Base-by-base conservation (phyloP, 2,329 filamentous ascomycete genomes). In the Elsinoe arachidis region DNA sequence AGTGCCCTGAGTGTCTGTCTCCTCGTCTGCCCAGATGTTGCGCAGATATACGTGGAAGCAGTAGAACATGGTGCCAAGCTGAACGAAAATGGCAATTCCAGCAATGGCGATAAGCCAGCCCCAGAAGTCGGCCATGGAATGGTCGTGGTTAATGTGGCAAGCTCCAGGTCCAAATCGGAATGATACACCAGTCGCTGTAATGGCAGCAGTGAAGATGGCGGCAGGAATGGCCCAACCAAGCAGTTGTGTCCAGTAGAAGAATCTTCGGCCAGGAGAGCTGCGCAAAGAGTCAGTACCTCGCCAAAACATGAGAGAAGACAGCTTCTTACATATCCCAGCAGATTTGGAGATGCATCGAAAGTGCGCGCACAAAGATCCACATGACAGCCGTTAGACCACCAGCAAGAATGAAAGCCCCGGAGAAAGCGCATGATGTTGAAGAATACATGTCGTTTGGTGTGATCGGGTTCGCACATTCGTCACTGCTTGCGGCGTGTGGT, bases 261-360 rank as follows among this genome's bases (percentile, higher is more conserved):
- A 97, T 65, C 81, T 87, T 44, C 84, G 82, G 38, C 93, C 93
- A 3, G 95, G 88, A 6, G 92, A 84, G 34, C 53, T 55, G 15
- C 17, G 19, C 15, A 23, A 19, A 38, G 14, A 23, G 51, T 51
- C 26, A 54, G 34, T 17, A 26, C 14, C 3, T 9, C 5, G 14
- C 6, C 12, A 5, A 5, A 5, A 47, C 6, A 26, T 33, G 47
- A 10, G 17, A 33, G 26, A 30, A 14, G 21, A 35, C 33, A 5
- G 5, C 35, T 9, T 26, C 53, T 33, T 35, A 55, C 53, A 95
- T 80, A 70, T 97, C 90, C 93, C 93, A 99, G 76, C 91, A 96
- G 62, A 99, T 96, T 72, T 97, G 93, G 23, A 99, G 83, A 72
- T 99, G 93, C 65, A 99, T 85, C 3, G 90, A 95, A 34, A 97